A percentile compares a stretch with the other conserved stretches of the same genome.
Conservation (phyloP, 176 grass and related monocot species). For the Paspalum vaginatum region DNA sequence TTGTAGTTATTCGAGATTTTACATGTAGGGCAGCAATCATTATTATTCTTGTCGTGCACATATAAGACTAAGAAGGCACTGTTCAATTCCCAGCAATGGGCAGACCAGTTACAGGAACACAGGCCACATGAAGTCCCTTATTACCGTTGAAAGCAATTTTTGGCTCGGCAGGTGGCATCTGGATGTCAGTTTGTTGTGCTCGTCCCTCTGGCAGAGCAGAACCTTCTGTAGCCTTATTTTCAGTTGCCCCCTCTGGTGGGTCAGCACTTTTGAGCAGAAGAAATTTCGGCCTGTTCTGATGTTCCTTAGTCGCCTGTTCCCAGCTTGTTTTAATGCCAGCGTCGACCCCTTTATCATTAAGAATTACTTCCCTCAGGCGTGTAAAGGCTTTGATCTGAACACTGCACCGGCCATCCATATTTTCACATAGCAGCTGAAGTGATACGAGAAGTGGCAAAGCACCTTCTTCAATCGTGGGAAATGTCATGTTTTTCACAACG, state of each 20-base stretch:
- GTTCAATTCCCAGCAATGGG: too few species aligned
- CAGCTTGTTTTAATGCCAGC: not conserved
- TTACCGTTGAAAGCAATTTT: too few species aligned
- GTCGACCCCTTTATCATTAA: constrained; percentile 11
- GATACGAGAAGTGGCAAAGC: not conserved
- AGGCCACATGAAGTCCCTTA: too few species aligned
- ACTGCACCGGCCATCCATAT: constrained; percentile 2
- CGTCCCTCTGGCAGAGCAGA: not conserved
- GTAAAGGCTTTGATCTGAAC: not conserved
- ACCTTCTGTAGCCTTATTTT: not conserved
- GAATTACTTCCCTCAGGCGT: constrained; percentile 20
- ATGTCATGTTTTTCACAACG: not conserved
- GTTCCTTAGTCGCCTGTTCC: not conserved
- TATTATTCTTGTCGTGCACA: too few species aligned
- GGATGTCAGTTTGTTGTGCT: not conserved
- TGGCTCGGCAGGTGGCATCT: not conserved
- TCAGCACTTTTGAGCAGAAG: not conserved
- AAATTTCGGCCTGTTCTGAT: not conserved
- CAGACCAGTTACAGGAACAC: too few species aligned
- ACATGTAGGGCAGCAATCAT: too few species aligned
- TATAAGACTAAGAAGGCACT: too few species aligned
- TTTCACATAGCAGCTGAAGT: constrained; percentile 23
- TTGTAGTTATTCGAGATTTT: too few species aligned
- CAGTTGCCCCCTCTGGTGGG: not conserved
- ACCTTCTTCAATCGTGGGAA: constrained; percentile 15